Evolutionary conservation across 331 rosid species (phyloP).

Genomic region (Spiraea crenata): DNA sequence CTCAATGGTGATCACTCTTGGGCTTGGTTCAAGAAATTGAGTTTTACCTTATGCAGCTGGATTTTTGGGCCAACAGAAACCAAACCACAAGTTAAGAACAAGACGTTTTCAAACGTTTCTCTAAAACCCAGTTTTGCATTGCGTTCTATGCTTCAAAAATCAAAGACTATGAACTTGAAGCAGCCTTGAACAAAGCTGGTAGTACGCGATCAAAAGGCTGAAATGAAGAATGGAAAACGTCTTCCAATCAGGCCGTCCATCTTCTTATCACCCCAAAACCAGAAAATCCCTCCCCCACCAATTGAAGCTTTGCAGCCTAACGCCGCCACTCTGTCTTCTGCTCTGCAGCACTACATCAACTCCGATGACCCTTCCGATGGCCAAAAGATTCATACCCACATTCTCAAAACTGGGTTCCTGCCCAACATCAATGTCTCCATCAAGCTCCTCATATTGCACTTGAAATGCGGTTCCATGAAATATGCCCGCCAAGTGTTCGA

Average conservation of each 20-base stretch:
- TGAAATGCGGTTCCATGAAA: conserved; percentile 54
- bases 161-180: too few relatives aligned
- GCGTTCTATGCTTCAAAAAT: neutral
- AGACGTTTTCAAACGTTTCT: neutral
- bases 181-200: neutral
- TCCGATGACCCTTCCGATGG: conserved; percentile 72
- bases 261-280: conserved; percentile 18
- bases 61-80: neutral
- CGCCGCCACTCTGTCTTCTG: conserved; percentile 37
- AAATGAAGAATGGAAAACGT: conserved; percentile 37
- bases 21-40: too few relatives aligned
- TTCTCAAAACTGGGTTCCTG: conserved; percentile 73
- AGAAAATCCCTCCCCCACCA: neutral
- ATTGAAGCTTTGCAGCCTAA: conserved; percentile 23
- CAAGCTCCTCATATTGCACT: conserved; percentile 57
- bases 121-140: neutral
- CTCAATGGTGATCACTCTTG: too few relatives aligned
- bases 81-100: neutral
- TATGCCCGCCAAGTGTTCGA: conserved; percentile 82
- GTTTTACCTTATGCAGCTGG: neutral
- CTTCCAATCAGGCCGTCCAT: conserved; percentile 14
- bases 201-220: conserved; percentile 2
- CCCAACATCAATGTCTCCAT: conserved; percentile 75
- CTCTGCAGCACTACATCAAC: conserved; percentile 65
- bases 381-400: conserved; percentile 61